Base-by-base conservation (phyloP, 768 basidiomycete species). In the Russula earlei region DNA sequence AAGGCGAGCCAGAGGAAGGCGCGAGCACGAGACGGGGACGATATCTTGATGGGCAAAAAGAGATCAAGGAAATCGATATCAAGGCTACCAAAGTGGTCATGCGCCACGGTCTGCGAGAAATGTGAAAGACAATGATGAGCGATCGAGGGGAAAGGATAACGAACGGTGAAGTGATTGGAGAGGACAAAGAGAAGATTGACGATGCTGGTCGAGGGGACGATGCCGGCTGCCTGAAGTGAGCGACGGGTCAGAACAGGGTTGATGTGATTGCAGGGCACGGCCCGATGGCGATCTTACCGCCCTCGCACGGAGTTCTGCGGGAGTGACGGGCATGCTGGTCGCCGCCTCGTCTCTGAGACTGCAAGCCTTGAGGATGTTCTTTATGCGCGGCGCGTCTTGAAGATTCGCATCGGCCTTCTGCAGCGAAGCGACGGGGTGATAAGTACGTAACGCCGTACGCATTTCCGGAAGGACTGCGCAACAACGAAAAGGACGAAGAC, bases 341-440 rank as follows among this genome's bases (percentile, higher is more conserved):
- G 68, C 70, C 12, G 70, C 68, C 54, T 78, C 73, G 54, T 77
- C 75, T 12, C 72, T 70, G 22, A 81, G 74, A 44, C 79, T 67
- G 41, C 80, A 78, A 5, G 78, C 77, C 64, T 87, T 88, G 45
- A 89, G 73, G 42, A 83, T 80, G 55, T 81, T 80, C 68, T 89
- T 89, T 64, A 91, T 84, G 42, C 88, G 76, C 15, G 87, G 85
- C 1, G 85, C 85, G 64, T 89, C 87, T 63, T 86, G 85, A 37
- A 89, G 71, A 65, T 87, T 86, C 22, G 80, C 82, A 59, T 77
- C 74, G 2, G 84, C 81, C 56, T 78, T 77, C 62, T 88, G 85
- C 0, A 91, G 70, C 14, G 79, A 75, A 17, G 87, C 86, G 11
- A 91, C 76, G 5, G 87, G 85, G 64, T 89, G 87, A 66, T 89